phyloP scores from a whole-genome alignment of 179 eudicot species.

The Kewa caespitosa region DNA sequence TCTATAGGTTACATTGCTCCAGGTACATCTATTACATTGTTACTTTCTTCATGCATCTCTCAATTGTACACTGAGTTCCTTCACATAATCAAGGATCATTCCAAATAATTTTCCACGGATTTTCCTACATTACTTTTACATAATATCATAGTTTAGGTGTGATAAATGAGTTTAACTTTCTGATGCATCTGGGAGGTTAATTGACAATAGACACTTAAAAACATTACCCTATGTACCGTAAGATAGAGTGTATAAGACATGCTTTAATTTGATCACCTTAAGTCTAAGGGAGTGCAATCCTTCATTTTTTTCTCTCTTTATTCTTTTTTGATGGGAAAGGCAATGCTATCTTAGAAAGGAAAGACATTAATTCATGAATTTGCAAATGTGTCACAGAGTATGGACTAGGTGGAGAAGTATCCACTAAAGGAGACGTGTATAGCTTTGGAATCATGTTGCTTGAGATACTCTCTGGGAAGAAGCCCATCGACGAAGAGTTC shows the following conservation, averaged over 20 bases:
- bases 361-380: no score
- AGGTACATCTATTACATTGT: conserved; percentile 6
- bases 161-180: background rate
- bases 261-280: no score
- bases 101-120: no score
- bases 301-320: no score
- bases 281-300: no score
- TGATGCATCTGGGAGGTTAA: no score
- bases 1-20: conserved; percentile 30
- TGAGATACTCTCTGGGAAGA: conserved; percentile 28
- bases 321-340: no score
- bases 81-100: background rate
- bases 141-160: background rate
- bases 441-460: conserved; percentile 30
- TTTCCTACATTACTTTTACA: background rate
- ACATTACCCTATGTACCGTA: no score
- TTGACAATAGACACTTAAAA: no score
- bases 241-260: no score
- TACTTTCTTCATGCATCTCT: background rate
- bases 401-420: conserved; percentile 25
- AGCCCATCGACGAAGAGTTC: conserved; percentile 27
- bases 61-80: no score
- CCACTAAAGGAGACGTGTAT: conserved; percentile 36
- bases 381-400: conserved; percentile 24
- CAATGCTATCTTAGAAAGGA: no score